A percentile compares a stretch with the other conserved stretches of the same genome.
phyloP scores from a whole-genome alignment of 345 rosid genomes.

The Acer yangbiense region DNA sequence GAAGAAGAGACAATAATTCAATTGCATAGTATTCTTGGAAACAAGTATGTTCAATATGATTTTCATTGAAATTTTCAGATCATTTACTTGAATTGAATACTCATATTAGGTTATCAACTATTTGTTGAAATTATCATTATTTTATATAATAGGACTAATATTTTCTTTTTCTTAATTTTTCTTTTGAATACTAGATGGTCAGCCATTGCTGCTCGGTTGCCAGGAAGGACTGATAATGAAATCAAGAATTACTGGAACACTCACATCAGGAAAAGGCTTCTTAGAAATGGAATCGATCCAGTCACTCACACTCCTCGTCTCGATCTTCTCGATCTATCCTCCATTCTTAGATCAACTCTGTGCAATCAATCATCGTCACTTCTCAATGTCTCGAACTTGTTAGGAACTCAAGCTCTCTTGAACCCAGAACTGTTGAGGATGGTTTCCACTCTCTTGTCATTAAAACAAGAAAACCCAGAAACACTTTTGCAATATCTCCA shows the following conservation, averaged over 20 bases:
- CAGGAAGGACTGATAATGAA: constrained; percentile 96
- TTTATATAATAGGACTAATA: neutral
- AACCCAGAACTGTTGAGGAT: constrained; percentile 51
- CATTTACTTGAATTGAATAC: neutral
- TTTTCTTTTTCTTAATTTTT: neutral
- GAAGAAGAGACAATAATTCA: constrained; percentile 97
- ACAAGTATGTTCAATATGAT: constrained; percentile 53
- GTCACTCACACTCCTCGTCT: constrained; percentile 88
- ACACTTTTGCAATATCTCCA: constrained; percentile 36
- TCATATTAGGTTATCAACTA: constrained; percentile 36
- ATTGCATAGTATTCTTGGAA: constrained; percentile 78
- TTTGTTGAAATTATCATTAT: neutral
- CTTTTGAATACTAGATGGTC: constrained; percentile 72
- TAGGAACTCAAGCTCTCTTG: constrained; percentile 49
- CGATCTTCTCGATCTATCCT: constrained; percentile 73
- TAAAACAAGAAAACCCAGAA: constrained; percentile 56
- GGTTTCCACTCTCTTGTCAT: constrained; percentile 39
- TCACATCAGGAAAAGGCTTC: constrained; percentile 80
- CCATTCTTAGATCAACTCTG: constrained; percentile 55
- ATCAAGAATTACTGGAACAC: constrained; percentile 98
- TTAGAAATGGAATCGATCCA: constrained; percentile 86
- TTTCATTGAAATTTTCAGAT: neutral
- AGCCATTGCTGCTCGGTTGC: constrained; percentile 95
- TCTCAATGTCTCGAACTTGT: constrained; percentile 42
- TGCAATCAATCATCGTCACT: constrained; percentile 37